Percentiles rank a stretch among this genome's conserved stretches.
These are phyloP conservation scores for Astraeus odoratus DNA, from an alignment of 768 basidiomycete species.

Conservation along the genomic window DNA sequence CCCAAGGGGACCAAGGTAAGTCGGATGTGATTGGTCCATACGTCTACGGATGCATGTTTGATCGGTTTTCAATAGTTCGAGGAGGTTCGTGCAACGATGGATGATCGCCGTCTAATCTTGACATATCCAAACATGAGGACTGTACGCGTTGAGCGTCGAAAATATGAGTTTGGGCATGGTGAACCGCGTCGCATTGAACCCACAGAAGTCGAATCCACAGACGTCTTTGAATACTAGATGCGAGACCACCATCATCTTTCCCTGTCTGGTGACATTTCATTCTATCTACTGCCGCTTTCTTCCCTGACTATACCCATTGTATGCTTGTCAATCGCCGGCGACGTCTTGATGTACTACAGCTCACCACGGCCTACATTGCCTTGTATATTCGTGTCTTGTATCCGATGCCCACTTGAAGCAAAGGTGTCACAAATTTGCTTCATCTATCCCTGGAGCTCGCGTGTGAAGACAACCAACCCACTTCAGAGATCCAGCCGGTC, in stretches of 20 bases:
- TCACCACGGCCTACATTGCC: constrained; percentile 1
- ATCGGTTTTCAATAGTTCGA: constrained; percentile 45
- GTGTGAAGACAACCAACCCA: background rate
- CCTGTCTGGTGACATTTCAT: constrained; percentile 1
- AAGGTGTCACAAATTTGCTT: background rate
- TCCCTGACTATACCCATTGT: constrained; percentile 7
- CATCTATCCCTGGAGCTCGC: background rate
- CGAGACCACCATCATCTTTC: constrained; percentile 4
- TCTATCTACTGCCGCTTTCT: constrained; percentile 6
- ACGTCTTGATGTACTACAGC: constrained; percentile 14
- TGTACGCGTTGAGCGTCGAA: constrained; percentile 28
- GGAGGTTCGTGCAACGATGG: constrained; percentile 64
- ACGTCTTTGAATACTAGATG: constrained; percentile 27
- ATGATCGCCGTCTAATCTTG: constrained; percentile 51
- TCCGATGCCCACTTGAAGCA: constrained; percentile 1
- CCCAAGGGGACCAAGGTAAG: constrained; percentile 68
- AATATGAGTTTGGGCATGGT: constrained; percentile 14
- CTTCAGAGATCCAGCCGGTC: background rate
- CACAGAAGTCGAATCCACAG: constrained; percentile 25
- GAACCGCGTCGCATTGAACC: constrained; percentile 28
- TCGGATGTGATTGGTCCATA: background rate
- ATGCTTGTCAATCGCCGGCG: constrained; percentile 5
- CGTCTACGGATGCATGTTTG: background rate
- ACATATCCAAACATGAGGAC: constrained; percentile 50
- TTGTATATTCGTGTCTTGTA: constrained; percentile 13